Conservation (phyloP, 2,329 filamentous ascomycete species). For the Epichloe bromicola region DNA sequence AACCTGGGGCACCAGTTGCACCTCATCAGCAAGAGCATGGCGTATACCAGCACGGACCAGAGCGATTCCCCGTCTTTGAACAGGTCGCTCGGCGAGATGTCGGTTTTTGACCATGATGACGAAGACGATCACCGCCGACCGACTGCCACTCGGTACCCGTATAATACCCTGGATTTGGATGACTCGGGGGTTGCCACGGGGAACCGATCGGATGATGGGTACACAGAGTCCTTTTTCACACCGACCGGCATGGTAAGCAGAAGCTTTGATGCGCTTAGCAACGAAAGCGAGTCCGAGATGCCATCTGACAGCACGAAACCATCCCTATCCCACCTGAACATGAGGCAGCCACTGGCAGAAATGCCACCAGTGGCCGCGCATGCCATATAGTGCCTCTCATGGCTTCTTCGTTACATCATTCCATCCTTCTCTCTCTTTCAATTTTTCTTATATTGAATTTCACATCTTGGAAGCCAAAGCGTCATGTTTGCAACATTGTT, state of each 20-base stretch:
- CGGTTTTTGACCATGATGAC: conserved; percentile 30
- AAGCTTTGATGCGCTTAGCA: conserved; percentile 28
- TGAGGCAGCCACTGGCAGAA: conserved; percentile 17
- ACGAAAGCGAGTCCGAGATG: conserved; percentile 24
- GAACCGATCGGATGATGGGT: conserved; percentile 28
- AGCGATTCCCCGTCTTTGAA: conserved; percentile 21
- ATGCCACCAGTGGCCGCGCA: conserved; percentile 13
- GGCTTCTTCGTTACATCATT: too few species aligned
- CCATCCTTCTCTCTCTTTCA: not conserved
- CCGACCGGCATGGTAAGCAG: conserved; percentile 32
- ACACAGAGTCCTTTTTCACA: conserved; percentile 39
- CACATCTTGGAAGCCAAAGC: not conserved
- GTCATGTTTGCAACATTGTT: not conserved
- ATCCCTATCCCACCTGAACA: conserved; percentile 48
- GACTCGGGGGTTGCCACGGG: conserved; percentile 24
- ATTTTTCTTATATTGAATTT: not conserved
- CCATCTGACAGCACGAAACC: conserved; percentile 50
- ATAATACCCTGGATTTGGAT: conserved; percentile 11
- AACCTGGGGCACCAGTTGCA: conserved; percentile 38
- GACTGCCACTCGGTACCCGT: not conserved
- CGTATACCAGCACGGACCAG: conserved; percentile 8
- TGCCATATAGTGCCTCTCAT: conserved; percentile 9
- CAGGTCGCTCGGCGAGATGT: conserved; percentile 24
- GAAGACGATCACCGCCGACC: conserved; percentile 17
- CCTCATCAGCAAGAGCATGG: conserved; percentile 27